phyloP scores from a whole-genome alignment of 2,329 filamentous ascomycete species.

The Cladophialophora chaetospira region DNA sequence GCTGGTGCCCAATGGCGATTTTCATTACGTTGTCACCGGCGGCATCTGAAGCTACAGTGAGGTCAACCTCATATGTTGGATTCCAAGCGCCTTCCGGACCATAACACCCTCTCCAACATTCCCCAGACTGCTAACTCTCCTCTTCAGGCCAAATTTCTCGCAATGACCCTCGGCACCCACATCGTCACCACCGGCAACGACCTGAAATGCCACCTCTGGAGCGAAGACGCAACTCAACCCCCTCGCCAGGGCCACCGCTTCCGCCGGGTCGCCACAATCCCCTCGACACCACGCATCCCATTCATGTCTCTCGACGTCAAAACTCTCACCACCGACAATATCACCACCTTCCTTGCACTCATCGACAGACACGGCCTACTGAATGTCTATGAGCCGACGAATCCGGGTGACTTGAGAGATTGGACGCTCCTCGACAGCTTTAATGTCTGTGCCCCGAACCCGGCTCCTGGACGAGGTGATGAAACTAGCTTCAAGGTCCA shows the following conservation, averaged over 20 bases:
- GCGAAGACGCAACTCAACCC: constrained; percentile 80
- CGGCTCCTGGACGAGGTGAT: constrained; percentile 69
- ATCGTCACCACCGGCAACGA: constrained; percentile 87
- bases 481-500: constrained; percentile 83
- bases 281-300: constrained; percentile 64
- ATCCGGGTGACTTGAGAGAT: constrained; percentile 76
- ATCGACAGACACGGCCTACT: constrained; percentile 81
- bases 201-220: constrained; percentile 88
- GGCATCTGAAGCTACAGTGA: background rate
- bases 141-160: constrained; percentile 83
- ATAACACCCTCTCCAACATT: background rate
- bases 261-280: constrained; percentile 65
- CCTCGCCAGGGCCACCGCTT: constrained; percentile 77
- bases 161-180: constrained; percentile 83
- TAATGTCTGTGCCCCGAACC: constrained; percentile 62
- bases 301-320: constrained; percentile 83
- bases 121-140: background rate
- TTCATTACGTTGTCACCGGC: background rate
- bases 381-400: constrained; percentile 79
- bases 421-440: constrained; percentile 77
- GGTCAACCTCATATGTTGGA: background rate
- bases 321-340: constrained; percentile 66
- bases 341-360: constrained; percentile 82
- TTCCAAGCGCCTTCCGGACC: background rate
- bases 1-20: too few species aligned